Evolutionary conservation across 2,329 filamentous ascomycete species (phyloP).

Genomic region (Sphaerostilbella broomeana): DNA sequence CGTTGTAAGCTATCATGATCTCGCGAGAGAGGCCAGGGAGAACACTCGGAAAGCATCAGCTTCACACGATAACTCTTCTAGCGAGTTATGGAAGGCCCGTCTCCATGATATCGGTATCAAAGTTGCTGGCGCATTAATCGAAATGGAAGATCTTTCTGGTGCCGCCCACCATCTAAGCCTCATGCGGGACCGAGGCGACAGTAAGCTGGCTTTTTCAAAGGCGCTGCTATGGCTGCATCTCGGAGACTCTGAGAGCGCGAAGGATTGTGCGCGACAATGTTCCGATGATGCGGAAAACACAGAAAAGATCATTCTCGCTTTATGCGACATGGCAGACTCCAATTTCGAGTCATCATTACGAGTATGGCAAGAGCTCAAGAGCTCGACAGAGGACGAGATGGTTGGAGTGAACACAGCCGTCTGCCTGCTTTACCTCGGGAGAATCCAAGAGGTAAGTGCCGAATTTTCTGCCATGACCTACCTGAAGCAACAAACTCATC

Average conservation of each 20-base stretch:
- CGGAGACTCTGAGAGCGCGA: slow-evolving; percentile 67
- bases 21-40: slow-evolving; percentile 69
- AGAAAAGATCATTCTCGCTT: slow-evolving; percentile 52
- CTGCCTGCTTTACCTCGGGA: slow-evolving; percentile 73
- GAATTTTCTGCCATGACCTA: not conserved
- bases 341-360: slow-evolving; percentile 58
- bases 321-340: slow-evolving; percentile 73
- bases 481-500: no score
- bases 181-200: slow-evolving; percentile 38
- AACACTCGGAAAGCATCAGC: slow-evolving; percentile 44
- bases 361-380: slow-evolving; percentile 51
- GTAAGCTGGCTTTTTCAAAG: slow-evolving; percentile 40
- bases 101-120: slow-evolving; percentile 68
- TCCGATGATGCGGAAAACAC: slow-evolving; percentile 26
- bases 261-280: slow-evolving; percentile 39
- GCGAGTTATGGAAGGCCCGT: slow-evolving; percentile 62
- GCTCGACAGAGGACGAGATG: slow-evolving; percentile 54
- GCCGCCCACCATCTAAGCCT: slow-evolving; percentile 66
- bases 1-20: slow-evolving; percentile 85
- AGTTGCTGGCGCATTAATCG: slow-evolving; percentile 61
- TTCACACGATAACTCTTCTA: slow-evolving; percentile 45
- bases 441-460: slow-evolving; percentile 58
- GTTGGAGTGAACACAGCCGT: slow-evolving; percentile 77
- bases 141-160: slow-evolving; percentile 82
- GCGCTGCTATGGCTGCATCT: slow-evolving; percentile 71